Percentiles rank a stretch among this genome's conserved stretches.
phyloP scores from a whole-genome alignment of 2,329 filamentous ascomycete species.

The Fusarium pininemorale region DNA sequence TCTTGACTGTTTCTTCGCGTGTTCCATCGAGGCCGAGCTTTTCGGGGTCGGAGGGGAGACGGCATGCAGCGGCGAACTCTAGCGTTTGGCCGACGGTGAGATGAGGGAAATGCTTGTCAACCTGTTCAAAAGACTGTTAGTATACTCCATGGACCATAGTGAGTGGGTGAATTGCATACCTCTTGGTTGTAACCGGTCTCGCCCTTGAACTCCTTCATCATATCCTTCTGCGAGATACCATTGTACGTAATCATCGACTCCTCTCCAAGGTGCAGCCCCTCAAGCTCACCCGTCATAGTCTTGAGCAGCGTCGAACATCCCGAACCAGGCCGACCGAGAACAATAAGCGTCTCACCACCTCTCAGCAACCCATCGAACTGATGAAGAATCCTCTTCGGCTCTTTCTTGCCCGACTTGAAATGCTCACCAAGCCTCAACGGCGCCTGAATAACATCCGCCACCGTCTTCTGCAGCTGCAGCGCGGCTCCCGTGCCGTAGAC shows the following conservation, averaged over 20 bases:
- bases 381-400: conserved; percentile 19
- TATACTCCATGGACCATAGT: fast-evolving
- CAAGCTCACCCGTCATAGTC: conserved; percentile 22
- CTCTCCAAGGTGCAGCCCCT: conserved; percentile 64
- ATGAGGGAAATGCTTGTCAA: conserved; percentile 80
- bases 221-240: conserved; percentile 62
- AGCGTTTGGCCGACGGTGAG: conserved; percentile 79
- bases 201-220: conserved; percentile 69
- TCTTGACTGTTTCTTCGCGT: conserved; percentile 66
- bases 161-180: conserved; percentile 42
- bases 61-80: conserved; percentile 74
- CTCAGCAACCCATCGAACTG: conserved; percentile 12
- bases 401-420: not conserved
- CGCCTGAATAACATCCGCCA: conserved; percentile 41
- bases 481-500: conserved; percentile 52
- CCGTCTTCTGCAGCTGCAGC: conserved; percentile 50
- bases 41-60: conserved; percentile 68
- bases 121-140: conserved; percentile 45
- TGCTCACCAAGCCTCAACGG: conserved; percentile 6
- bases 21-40: conserved; percentile 68
- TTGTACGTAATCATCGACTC: conserved; percentile 68
- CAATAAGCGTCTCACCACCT: conserved; percentile 16
- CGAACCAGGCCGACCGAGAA: conserved; percentile 52
- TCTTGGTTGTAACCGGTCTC: conserved; percentile 81
- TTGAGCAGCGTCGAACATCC: conserved; percentile 30